Evolutionary conservation across 768 basidiomycete species (phyloP), one percentile per base, ranked within the genome.

Genomic region (Tulasnella sp.): DNA sequence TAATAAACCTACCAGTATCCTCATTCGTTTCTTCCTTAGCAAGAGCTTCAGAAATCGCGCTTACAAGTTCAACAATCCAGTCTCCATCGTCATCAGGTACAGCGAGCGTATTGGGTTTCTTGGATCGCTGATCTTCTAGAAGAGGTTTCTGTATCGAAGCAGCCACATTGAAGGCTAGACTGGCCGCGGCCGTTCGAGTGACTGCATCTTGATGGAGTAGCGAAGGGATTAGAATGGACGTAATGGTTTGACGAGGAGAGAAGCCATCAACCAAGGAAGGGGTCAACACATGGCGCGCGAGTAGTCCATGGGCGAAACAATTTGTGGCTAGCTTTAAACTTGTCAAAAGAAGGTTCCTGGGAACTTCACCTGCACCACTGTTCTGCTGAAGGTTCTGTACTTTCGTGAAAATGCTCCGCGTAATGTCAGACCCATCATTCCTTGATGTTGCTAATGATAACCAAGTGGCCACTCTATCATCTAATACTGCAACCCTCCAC

Each of bases 1-100:
- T 40, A 40, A 22, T 47, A 29, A 3, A 63, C 86, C 65, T 50
- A 84, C 89, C 79, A 58, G 87, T 78, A 61, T 92, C 91, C 63
- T 87, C 84, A 57, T 71, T 84, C 48, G 69, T 65, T 56, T 67
- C 73, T 66, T 93, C 89, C 56, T 74, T 73, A 45, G 71, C 72
- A 16, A 93, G 59, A 15, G 83, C 85, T 63, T 89, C 86, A 0
- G 91, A 62, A n/a, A 95, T 60, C 0, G 85, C 92, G 59, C 81
- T 85, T 2, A 80, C 69, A 28, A 93, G 65, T 67, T 95, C 92
- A 0, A 84, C 70, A 60, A 88, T 79, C 86, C 67, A 68, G 13
- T 66, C 69, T 24, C 69, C 70, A 2, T 64, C 65, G 20, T 64
- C 65, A 33, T 60, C 61, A 37, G 64, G 49, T 51, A 61, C 20